Base-by-base conservation (phyloP, 768 basidiomycete genomes). In the Mycena sanguinolenta region DNA sequence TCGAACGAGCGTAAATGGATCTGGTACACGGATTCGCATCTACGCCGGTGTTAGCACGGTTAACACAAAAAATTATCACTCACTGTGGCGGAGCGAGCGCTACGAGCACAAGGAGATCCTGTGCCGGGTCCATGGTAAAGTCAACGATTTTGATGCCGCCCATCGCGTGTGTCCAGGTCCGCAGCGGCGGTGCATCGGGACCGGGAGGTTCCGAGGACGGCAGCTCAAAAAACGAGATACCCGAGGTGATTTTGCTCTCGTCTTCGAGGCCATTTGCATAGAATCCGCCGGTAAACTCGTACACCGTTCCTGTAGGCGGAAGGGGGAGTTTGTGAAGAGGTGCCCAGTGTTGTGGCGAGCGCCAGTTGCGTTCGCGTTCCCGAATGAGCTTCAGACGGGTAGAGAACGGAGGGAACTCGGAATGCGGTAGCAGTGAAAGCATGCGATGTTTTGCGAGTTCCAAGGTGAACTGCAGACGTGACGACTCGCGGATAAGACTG, bases 91-190 rank as follows among this genome's bases (percentile, higher is more conserved):
- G 79, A 0, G 85, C 81, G 14, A 85, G 77, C 4, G 84, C 80
- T 19, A 89, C 84, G 16, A 90, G 82, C 16, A 87, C 85, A 19
- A 89, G 79, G 5, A 90, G 75, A 76, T 89, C 87, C 76, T 88
- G 87, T 6, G 83, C 79, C 14, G 86, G 87, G 77, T 88, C 87
- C 84, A 89, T 88, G 0, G 88, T 88, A 59, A 89, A 88, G 70
- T 90, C 88, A 28, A 87, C 81, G 65, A 88, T 83, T 52, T 78
- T 81, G 25, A 85, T 60, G 42, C 84, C 82, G 16, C 76, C 77
- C 78, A 86, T 84, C 28, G 76, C 57, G 69, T 87, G 85, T 1
- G 82, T 84, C 87, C 87, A 87, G 39, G 76, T 78, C 63, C 79
- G 78, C 27, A 77, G 70, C 27, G 44, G 44, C 16, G 75, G 61